phyloP scores from a whole-genome alignment of 2,329 filamentous ascomycete genomes.

The Parastagonospora nodorum region DNA sequence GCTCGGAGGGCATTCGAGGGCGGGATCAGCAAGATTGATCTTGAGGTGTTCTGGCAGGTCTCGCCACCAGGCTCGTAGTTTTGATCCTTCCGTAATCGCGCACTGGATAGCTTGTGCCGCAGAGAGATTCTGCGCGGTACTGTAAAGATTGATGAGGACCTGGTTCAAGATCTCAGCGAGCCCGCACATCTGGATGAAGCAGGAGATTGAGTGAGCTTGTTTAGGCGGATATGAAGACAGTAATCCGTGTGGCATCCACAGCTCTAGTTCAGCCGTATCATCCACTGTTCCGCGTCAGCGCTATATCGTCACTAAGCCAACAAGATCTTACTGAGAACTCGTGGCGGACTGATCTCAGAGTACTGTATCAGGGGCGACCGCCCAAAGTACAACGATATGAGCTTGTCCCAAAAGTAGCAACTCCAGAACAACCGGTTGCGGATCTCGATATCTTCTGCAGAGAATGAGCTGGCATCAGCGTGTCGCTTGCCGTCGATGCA shows the following conservation, averaged over 20 bases:
- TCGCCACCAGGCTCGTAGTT: conserved; percentile 13
- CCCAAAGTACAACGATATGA: conserved; percentile 16
- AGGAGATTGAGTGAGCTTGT: conserved; percentile 13
- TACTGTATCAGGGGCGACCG: conserved; percentile 11
- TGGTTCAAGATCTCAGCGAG: conserved; percentile 15
- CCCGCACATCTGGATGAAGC: conserved; percentile 15
- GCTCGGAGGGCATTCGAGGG: conserved; percentile 10
- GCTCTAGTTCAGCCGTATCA: conserved; percentile 14
- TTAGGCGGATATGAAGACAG: conserved; percentile 7
- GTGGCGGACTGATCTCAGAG: conserved; percentile 12
- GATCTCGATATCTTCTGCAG: conserved; percentile 14
- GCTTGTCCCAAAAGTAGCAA: conserved; percentile 19
- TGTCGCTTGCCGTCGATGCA: conserved; percentile 14
- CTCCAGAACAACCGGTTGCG: conserved; percentile 18
- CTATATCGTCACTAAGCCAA: neutral
- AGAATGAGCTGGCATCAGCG: conserved; percentile 8
- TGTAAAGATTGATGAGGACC: conserved; percentile 11
- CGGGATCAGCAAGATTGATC: conserved; percentile 5
- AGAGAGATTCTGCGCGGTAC: conserved; percentile 4
- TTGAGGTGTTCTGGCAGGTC: conserved; percentile 13
- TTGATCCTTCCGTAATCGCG: conserved; percentile 4
- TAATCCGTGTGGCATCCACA: conserved; percentile 12
- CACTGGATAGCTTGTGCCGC: conserved; percentile 4
- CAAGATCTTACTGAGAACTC: conserved; percentile 7
- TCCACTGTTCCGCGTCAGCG: conserved; percentile 8